Evolutionary conservation across 192 early-diverging fungal genomes (phyloP).

Genomic region (Dispira parvispora): DNA sequence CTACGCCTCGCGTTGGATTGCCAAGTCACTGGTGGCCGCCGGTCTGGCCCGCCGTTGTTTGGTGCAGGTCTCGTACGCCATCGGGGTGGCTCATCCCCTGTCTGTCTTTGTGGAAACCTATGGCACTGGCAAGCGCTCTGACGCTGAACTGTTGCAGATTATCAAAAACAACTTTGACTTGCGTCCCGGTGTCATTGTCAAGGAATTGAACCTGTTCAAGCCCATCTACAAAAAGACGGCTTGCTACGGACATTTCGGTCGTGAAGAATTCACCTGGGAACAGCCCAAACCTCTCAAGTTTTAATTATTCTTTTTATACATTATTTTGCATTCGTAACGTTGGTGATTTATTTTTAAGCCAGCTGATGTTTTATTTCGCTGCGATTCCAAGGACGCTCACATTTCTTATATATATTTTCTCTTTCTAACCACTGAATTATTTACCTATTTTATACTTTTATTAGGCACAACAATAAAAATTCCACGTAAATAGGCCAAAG

Average conservation of each 20-base stretch:
- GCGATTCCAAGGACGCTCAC: background rate
- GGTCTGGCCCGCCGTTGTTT: slow-evolving; percentile 81
- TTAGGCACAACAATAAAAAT: too few species aligned
- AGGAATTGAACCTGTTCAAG: slow-evolving; percentile 95
- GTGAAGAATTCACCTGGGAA: slow-evolving; percentile 89
- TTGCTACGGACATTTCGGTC: slow-evolving; percentile 88
- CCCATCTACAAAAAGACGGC: slow-evolving; percentile 96
- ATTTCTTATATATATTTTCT: background rate
- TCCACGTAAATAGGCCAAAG: too few species aligned
- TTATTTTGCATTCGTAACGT: background rate
- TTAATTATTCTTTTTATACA: slow-evolving; percentile 16
- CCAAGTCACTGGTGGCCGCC: slow-evolving; percentile 91
- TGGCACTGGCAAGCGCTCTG: slow-evolving; percentile 81
- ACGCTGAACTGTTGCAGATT: slow-evolving; percentile 80
- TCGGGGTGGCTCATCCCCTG: slow-evolving; percentile 93
- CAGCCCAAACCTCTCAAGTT: slow-evolving; percentile 67
- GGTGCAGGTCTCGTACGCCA: slow-evolving; percentile 96
- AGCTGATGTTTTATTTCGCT: background rate
- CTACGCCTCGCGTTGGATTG: slow-evolving; percentile 95
- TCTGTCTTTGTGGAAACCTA: slow-evolving; percentile 94
- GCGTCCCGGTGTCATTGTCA: slow-evolving; percentile 94
- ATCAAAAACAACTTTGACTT: slow-evolving; percentile 98
- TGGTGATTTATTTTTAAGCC: slow-evolving; percentile 7
- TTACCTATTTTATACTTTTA: too few species aligned
- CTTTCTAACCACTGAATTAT: too few species aligned